Base-by-base conservation (phyloP, 2,329 filamentous ascomycete genomes). In the Clonostachys chloroleuca region DNA sequence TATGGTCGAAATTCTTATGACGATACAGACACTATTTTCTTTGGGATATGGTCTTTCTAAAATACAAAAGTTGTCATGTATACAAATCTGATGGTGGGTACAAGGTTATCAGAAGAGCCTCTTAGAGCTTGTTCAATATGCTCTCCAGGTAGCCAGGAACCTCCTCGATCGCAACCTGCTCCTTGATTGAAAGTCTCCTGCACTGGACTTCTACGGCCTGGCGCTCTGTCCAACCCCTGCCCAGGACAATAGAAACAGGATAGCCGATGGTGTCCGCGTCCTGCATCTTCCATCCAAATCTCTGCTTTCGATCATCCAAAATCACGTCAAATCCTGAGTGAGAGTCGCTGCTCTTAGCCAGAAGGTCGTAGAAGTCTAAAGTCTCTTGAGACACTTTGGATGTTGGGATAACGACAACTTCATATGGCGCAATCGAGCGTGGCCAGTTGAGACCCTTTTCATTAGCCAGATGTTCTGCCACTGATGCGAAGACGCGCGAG, bases 231-330 rank as follows among this genome's bases (percentile, higher is more conserved):
- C 87, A 95, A 5, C 72, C 72, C 52, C 80, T 85, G 1, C 92
- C 92, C 34, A 97, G 65, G 3, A 96, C 76, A 12, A 96, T 74
- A 9, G 92, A 75, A 12, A 97, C 74, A 0, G 92, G 92, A 62
- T 95, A 96, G 4, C 94, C 94, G 47, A 92, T 81, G 49, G 94
- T 63, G 64, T 97, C 92, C 2, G 92, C 94, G 67, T 99, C 94
- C 36, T 82, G 83, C 60, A 97, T 72, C 64, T 95, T 97, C 89
- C 89, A 96, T 4, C 82, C 80, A 51, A 96, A 74, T 2, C 78
- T 72, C 54, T 81, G 77, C 12, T 72, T 61, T 16, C 87, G 76
- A 64, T 96, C 91, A 62, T 95, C 91, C 1, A 95, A 66, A 3
- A 90, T 74, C 3, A 78, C 71, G 59, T 95, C 90, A 6, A 87